A percentile compares a stretch with the other conserved stretches of the same genome.
phyloP scores from a whole-genome alignment of 1,284 basidiomycete species.

The Puccinia triticina region DNA sequence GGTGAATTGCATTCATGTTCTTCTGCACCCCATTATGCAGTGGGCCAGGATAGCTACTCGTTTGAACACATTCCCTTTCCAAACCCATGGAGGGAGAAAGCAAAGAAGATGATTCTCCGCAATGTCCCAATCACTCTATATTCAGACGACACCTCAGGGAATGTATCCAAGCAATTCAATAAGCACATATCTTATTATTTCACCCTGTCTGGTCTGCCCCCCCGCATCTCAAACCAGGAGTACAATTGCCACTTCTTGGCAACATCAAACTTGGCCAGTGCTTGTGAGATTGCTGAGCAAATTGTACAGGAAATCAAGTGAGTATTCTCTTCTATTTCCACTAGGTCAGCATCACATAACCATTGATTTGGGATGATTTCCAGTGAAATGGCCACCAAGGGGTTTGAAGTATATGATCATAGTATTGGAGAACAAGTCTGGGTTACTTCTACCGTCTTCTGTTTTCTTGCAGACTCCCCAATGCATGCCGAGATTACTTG shows the following conservation, averaged over 20 bases:
- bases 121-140: neutral
- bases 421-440: neutral
- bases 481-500: neutral
- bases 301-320: neutral
- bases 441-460: too few species aligned
- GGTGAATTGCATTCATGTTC: too few species aligned
- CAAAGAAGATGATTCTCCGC: neutral
- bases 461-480: neutral
- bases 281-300: neutral
- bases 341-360: too few species aligned
- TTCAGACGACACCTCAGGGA: neutral
- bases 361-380: too few species aligned
- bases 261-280: neutral
- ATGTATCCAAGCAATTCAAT: neutral
- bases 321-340: too few species aligned
- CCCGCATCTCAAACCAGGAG: slow-evolving; percentile 14
- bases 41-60: too few species aligned
- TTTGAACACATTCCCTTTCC: neutral
- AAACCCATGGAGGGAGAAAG: neutral
- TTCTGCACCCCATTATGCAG: too few species aligned
- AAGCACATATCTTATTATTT: too few species aligned
- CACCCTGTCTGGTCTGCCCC: neutral
- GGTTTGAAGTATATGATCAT: neutral
- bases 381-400: neutral
- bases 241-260: neutral